Conservation (phyloP, 768 basidiomycete species). For the Russula compacta region DNA sequence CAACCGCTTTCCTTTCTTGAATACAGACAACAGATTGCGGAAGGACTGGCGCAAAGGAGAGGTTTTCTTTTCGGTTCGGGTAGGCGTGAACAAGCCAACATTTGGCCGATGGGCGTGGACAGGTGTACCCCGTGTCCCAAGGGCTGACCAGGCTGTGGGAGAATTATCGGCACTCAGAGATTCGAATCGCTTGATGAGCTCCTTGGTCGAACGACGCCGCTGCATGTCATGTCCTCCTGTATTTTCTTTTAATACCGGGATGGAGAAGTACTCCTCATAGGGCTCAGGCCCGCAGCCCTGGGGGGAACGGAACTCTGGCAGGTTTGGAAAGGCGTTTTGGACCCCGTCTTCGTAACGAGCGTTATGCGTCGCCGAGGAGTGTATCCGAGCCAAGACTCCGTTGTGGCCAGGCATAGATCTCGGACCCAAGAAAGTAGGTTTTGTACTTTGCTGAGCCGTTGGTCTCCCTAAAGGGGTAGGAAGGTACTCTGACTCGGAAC, state of each 20-base stretch:
- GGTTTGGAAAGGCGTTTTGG: constrained; percentile 4
- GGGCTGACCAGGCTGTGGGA: background rate
- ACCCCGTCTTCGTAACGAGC: constrained; percentile 4
- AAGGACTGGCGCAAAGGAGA: constrained; percentile 58
- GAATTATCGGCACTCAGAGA: constrained; percentile 27
- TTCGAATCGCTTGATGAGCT: constrained; percentile 46
- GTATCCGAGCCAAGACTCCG: constrained; percentile 1
- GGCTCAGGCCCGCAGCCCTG: constrained; percentile 15
- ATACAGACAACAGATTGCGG: constrained; percentile 50
- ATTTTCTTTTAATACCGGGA: background rate
- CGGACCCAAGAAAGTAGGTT: constrained; percentile 1
- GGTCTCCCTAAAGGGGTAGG: constrained; percentile 13
- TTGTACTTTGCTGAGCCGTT: background rate
- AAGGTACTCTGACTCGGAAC: constrained; percentile 4
- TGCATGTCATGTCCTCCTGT: background rate
- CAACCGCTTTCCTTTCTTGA: constrained; percentile 39
- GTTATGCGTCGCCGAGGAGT: constrained; percentile 1
- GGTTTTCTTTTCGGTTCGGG: constrained; percentile 35
- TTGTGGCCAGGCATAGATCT: constrained; percentile 9
- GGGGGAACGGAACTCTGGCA: constrained; percentile 15
- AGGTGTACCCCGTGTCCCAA: constrained; percentile 14
- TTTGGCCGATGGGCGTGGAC: constrained; percentile 15
- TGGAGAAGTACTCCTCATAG: constrained; percentile 18
- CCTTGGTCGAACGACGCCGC: constrained; percentile 33
- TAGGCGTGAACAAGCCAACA: constrained; percentile 16